Base-by-base conservation (phyloP, 108 stramenopile genomes). In the Pseudonitzschia pungens region DNA sequence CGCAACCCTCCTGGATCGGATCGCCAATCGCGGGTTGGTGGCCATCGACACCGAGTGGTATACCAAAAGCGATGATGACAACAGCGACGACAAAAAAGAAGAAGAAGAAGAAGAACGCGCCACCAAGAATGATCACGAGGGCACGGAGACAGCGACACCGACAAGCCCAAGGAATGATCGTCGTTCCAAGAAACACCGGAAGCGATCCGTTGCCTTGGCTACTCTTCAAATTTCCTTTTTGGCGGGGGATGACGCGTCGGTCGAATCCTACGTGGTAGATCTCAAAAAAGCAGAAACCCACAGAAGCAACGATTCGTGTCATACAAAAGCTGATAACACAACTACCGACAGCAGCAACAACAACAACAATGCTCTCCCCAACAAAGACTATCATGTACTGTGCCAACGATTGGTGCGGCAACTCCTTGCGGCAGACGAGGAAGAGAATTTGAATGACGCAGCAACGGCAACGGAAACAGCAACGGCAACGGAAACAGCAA, bases 21-120 rank as follows among this genome's bases (percentile, higher is more conserved):
- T 44, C 0, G 28, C 58, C 69, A 70, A 24, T 57, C 24, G 26
- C 50, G 27, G 45, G 63, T 51, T 87, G 65, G 59, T 72, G 44
- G 77, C 77, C 7, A 68, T 78, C 20, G 77, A 78, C 53, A 62
- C 77, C 28, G 77, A 78, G 67, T 78, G 77, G 77, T 66, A 71
- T 24, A 54, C n/a, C 24, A 7, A 54, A 21, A 54, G 7, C 8
- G 24, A 54, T 14, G 24, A 54, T 54, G 53, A 54, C 24, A 14
- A 24, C 24, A 54, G 15, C 24, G 22, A 54, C 6, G 24, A 53
- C 53, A 14, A 54, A 8, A 14, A 54, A 8, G 24, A 10, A 9
- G 24, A 54, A 2, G 24, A 28, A 8, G 22, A 60, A 4, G 26
- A 32, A 12, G 36, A 36, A 36, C 6, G 36, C 36, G 4, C 2